Evolutionary conservation across 108 stramenopile species (phyloP).

Genomic region (Fragilaria crotonensis): DNA sequence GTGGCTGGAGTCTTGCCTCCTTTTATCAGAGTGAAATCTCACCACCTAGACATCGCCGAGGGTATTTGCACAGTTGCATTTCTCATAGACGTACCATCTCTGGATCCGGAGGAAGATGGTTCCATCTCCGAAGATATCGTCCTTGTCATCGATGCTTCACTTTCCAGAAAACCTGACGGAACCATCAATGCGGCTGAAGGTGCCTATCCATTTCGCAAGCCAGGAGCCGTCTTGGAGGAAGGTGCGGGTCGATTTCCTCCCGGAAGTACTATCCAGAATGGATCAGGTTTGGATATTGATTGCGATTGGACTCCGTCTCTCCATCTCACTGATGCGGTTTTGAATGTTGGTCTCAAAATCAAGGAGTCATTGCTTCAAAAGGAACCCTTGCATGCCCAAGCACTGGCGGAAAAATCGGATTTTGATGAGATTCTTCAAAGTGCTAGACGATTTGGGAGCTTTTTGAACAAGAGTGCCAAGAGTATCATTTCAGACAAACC

Average conservation of each 20-base stretch:
- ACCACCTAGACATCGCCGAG: slow-evolving; percentile 61
- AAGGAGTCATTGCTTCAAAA: slow-evolving; percentile 62
- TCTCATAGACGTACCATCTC: slow-evolving; percentile 32
- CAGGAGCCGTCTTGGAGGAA: slow-evolving; percentile 49
- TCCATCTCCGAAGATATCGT: slow-evolving; percentile 18
- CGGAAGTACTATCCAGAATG: slow-evolving; percentile 61
- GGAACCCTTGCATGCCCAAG: slow-evolving; percentile 60
- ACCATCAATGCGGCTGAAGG: slow-evolving; percentile 22
- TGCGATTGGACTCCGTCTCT: slow-evolving; percentile 85
- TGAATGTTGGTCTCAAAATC: slow-evolving; percentile 79
- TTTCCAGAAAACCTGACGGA: slow-evolving; percentile 43
- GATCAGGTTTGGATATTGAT: slow-evolving; percentile 64
- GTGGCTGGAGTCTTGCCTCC: slow-evolving; percentile 43
- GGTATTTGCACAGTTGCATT: slow-evolving; percentile 68
- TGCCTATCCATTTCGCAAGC: slow-evolving; percentile 74
- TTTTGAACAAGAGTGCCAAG: slow-evolving; percentile 12
- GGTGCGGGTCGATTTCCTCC: slow-evolving; percentile 49
- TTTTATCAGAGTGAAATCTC: slow-evolving; percentile 57
- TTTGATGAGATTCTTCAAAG: slow-evolving; percentile 28
- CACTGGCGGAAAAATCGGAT: not conserved
- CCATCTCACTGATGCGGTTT: slow-evolving; percentile 71
- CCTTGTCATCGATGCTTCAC: slow-evolving; percentile 59
- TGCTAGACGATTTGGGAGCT: slow-evolving; percentile 24
- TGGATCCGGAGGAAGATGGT: slow-evolving; percentile 5
- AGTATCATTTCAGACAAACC: not conserved